Base-by-base conservation (phyloP, 805 yeast genomes). In the Starmerella vitae region DNA sequence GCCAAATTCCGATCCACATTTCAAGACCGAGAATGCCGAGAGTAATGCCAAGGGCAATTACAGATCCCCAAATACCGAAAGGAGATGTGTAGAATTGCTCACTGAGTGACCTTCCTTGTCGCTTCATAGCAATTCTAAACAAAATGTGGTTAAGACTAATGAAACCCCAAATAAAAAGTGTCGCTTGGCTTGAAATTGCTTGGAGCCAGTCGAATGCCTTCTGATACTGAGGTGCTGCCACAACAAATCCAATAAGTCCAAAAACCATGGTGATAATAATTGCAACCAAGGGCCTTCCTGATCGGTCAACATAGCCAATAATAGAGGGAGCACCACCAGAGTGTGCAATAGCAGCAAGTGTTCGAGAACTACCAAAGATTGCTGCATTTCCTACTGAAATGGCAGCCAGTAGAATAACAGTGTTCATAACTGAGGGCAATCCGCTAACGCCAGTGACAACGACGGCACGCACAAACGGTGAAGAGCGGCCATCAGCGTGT, bases 1-100 rank as follows among this genome's bases (percentile, higher is more conserved):
- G 94, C 67, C 67, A 81, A 32, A 79, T 61, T 7, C 91, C 85
- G 43, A 77, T 67, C 83, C 86, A 82, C 64, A 83, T 78, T 62
- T 81, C 86, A 18, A 85, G 82, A 38, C 72, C 62, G 44, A 84
- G 63, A 45, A 82, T 77, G 38, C 78, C 56, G 20, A 70, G 26
- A 56, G 76, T 76, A 52, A 84, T 61, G 20, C 58, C 44, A 10
- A 72, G 52, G 39, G 88, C 88, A 56, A 70, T 71, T 47, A 56
- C 60, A 0, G 93, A 77, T 33, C 93, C 93, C 48, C 56, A 58
- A 25, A 75, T 60, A 51, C 94, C 94, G 35, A 70, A 64, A 41
- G 77, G 78, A 3, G 93, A 69, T 29, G 64, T 65, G 59, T 72
- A 83, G 1, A 78, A 66, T 39, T 82, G 63, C 57, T 81, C 93